Evolutionary conservation across 148 eudicot genomes (phyloP), one percentile per base, ranked within the genome.

Genomic region (Dianthus caryophyllus): DNA sequence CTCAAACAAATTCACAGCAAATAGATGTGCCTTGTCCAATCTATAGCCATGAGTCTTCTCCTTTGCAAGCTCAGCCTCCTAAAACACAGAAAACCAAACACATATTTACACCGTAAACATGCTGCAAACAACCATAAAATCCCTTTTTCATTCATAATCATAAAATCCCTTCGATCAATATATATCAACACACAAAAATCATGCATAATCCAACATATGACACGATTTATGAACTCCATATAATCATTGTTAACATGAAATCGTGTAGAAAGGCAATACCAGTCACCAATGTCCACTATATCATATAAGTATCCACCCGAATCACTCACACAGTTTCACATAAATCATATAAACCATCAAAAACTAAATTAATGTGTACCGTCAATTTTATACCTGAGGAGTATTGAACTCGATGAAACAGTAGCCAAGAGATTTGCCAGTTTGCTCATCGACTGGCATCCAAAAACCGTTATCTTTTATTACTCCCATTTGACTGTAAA

Each of bases 31-130:
- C 61, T 71, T 84, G 77, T 85, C 97, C 74, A 94, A 69, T 68
- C 77, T 86, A 78, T 87, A 87, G 24, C 85, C 87, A 63, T 92
- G 66, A 7, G 93, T 87, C 77, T 84, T 89, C 70, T 92, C 93
- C 72, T 65, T 82, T 2, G 93, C 93, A 48, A 79, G 77, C 70
- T 88, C 92, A 61, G 97, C 97, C 88, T 91, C 97, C 97, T 91
- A 67, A 12, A 52, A 31, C 11, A 58, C 12, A 53, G 57, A 53
- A 21, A 58, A 58, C 21, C 30, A 29, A 27, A 5, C 38, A 30
- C 62, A 27, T 18, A 21, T 4, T 2, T 18, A 11, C 8, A 38
- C 6, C 25, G n/a, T 20, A 46, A 4, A 2, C 26, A 22, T 11
- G 4, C 49, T 30, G 16, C 41, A 29, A 33, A 31, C 27, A 27